Base-by-base conservation (phyloP, 2,329 filamentous ascomycete genomes). In the Colletotrichum lini region DNA sequence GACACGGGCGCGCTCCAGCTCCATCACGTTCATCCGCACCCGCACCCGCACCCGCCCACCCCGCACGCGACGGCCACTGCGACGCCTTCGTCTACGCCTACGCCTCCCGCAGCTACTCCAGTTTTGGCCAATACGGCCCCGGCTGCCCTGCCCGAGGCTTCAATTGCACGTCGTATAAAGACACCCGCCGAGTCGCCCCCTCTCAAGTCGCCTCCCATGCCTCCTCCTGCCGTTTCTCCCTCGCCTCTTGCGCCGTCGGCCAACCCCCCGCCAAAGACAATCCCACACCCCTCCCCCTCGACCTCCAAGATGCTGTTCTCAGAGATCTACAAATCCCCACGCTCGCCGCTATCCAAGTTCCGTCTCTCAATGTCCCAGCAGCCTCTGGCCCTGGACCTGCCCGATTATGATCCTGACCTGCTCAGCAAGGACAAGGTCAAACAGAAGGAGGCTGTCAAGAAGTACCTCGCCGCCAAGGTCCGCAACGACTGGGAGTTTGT, bases 371-470 rank as follows among this genome's bases (percentile, higher is more conserved):
- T 72, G 54, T 73, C 73, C 57, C 74, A 63, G 61, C 70, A 65
- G 56, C 72, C 68, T 49, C 74, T 77, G 66, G 75, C 77, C 45
- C 78, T 76, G 73, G 77, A 78, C 47, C 76, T 75, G 62, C 78
- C 81, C 53, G 83, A 90, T 75, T 88, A 90, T 75, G 87, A 91
- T 72, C 84, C 88, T 23, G 90, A 92, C 76, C 83, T 92, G 7
- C 79, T 90, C 60, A 91, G 88, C 78, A 87, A 84, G 76, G 90
- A 92, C 77, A 91, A 91, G 78, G 73, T 79, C 35, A 90, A 87
- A 80, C 88, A 91, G 75, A 92, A 91, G 77, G 88, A 90, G 50
- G 90, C 90, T 15, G 86, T 92, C 45, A 88, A 84, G 76, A 86
- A 83, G 61, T 88, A 87, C 74, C 80, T 92, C 1, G 79, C 82